Evolutionary conservation across 2,329 filamentous ascomycete species (phyloP).

Genomic region (Cladophialophora bantiana): DNA sequence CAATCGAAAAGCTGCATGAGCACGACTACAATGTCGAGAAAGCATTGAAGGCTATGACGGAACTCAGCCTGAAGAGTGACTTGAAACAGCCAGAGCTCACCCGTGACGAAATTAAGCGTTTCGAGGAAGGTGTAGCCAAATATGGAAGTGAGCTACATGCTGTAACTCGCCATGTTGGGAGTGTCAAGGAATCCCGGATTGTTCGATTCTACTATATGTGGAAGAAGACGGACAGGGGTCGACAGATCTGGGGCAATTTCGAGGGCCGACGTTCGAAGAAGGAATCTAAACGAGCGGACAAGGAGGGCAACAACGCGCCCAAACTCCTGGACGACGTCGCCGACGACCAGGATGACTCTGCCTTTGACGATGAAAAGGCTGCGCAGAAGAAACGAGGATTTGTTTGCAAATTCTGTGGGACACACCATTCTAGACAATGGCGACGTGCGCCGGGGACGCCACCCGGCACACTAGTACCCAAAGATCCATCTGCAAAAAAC

Average conservation of each 20-base stretch:
- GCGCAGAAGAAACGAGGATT: conserved; percentile 79
- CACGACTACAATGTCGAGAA: conserved; percentile 74
- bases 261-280: conserved; percentile 89
- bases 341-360: conserved; percentile 91
- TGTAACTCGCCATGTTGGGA: conserved; percentile 82
- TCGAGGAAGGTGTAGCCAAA: conserved; percentile 88
- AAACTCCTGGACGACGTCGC: conserved; percentile 92
- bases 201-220: conserved; percentile 96
- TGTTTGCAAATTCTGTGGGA: conserved; percentile 90
- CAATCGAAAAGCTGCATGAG: conserved; percentile 74
- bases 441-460: conserved; percentile 81
- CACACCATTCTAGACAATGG: conserved; percentile 85
- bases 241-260: conserved; percentile 88
- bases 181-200: conserved; percentile 77
- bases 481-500: conserved; percentile 68
- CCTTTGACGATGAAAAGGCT: conserved; percentile 90
- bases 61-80: conserved; percentile 70
- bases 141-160: conserved; percentile 88
- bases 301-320: conserved; percentile 68
- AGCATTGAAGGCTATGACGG: conserved; percentile 73
- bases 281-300: conserved; percentile 69
- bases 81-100: conserved; percentile 86
- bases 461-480: conserved; percentile 72
- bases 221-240: conserved; percentile 91
- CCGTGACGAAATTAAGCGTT: conserved; percentile 81